Conservation (phyloP, 176 grass and related monocot species). For the Panicum miliaceum region DNA sequence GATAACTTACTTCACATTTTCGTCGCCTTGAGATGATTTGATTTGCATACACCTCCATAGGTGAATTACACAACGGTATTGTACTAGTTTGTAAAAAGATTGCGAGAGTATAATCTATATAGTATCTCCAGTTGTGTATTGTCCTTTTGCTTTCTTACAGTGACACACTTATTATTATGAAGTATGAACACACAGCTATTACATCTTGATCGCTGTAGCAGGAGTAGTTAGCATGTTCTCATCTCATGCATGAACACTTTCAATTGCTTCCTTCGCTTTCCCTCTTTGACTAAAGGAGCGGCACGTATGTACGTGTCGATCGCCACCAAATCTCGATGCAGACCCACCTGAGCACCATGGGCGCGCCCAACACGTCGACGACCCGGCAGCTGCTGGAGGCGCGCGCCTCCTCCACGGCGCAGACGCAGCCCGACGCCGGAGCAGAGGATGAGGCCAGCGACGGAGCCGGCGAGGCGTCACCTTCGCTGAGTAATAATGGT, state of each 20-base stretch:
- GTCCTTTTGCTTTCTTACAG: neutral
- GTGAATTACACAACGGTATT: neutral
- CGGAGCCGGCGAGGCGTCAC: slow-evolving; percentile 28
- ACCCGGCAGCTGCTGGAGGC: slow-evolving; percentile 60
- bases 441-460: slow-evolving; percentile 45
- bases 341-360: slow-evolving; percentile 28
- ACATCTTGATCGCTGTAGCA: slow-evolving; percentile 29
- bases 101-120: neutral
- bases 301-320: slow-evolving; percentile 18
- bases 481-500: slow-evolving; percentile 44
- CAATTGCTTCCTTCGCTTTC: slow-evolving; percentile 37
- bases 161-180: neutral
- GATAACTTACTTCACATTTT: neutral
- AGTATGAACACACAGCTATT: neutral
- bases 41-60: neutral
- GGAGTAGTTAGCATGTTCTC: slow-evolving; percentile 47
- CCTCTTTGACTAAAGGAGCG: slow-evolving; percentile 50
- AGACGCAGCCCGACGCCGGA: neutral
- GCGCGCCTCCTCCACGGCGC: slow-evolving; percentile 29
- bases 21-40: neutral
- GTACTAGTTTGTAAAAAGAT: neutral
- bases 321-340: slow-evolving; percentile 44
- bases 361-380: slow-evolving; percentile 6
- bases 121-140: neutral
- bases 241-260: slow-evolving; percentile 42